These are phyloP conservation scores for Ophiorrhiza pumila DNA, from an alignment of 257 asterid genomes.

Conservation along the genomic window DNA sequence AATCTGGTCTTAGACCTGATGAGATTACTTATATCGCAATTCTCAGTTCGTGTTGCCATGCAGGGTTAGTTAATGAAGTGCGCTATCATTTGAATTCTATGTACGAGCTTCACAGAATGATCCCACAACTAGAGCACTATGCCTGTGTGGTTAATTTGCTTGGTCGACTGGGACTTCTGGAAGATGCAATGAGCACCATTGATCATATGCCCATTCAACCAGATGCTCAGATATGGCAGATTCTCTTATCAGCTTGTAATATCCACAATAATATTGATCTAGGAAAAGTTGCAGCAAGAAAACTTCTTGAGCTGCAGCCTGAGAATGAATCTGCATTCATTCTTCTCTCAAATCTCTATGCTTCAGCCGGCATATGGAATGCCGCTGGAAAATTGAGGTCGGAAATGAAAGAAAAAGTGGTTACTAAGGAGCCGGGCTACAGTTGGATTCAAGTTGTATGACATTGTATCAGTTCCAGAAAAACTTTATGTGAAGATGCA, in stretches of 20 bases:
- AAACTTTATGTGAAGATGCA: not conserved
- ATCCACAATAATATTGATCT: slow-evolving; percentile 11
- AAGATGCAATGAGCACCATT: slow-evolving; percentile 18
- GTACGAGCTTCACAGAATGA: slow-evolving; percentile 3
- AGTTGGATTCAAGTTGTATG: slow-evolving; percentile 23
- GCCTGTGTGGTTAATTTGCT: slow-evolving; percentile 28
- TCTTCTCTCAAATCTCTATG: slow-evolving; percentile 23
- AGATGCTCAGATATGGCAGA: slow-evolving; percentile 26
- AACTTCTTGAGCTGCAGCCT: slow-evolving; percentile 24
- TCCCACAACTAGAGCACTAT: slow-evolving; percentile 22
- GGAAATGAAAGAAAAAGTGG: slow-evolving; percentile 19
- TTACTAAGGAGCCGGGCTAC: slow-evolving; percentile 22
- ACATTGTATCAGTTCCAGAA: not conserved
- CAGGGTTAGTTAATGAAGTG: slow-evolving; percentile 24
- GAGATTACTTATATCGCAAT: slow-evolving; percentile 22
- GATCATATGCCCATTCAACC: slow-evolving; percentile 20
- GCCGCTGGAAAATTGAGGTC: slow-evolving; percentile 14
- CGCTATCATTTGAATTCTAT: slow-evolving; percentile 15
- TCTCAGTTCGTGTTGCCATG: slow-evolving; percentile 26
- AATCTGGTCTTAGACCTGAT: slow-evolving; percentile 16
- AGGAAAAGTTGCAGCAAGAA: slow-evolving; percentile 23
- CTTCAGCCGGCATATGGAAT: slow-evolving; percentile 24
- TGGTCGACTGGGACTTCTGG: slow-evolving; percentile 22
- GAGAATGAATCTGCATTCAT: slow-evolving; percentile 21
- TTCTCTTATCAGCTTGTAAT: slow-evolving; percentile 21